phyloP scores from a whole-genome alignment of 306 rosid species.

The Vigna nakashimae region DNA sequence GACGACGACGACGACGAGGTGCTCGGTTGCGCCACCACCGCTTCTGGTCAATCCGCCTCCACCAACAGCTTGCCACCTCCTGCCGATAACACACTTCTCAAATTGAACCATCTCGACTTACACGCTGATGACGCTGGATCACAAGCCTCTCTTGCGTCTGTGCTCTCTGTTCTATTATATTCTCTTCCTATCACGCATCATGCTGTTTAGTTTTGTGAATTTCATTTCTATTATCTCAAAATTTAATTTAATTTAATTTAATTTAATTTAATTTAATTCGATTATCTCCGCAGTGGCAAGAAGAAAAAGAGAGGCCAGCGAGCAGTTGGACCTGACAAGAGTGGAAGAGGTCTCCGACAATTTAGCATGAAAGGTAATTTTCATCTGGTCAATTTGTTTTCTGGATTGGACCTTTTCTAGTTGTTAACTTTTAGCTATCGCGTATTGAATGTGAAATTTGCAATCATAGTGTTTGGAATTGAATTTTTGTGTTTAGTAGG shows the following conservation, averaged over 20 bases:
- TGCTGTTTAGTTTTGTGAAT: neutral
- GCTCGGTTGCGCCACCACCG: constrained; percentile 55
- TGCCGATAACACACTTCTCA: constrained; percentile 64
- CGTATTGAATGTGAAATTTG: neutral
- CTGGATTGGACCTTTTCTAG: too few relatives aligned
- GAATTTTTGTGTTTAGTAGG: neutral
- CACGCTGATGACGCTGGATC: constrained; percentile 89
- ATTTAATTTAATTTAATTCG: neutral
- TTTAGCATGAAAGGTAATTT: constrained; percentile 95
- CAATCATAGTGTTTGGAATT: neutral
- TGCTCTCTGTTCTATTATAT: constrained; percentile 34
- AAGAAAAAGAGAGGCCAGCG: constrained; percentile 98
- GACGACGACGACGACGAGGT: constrained; percentile 58
- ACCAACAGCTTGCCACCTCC: constrained; percentile 86
- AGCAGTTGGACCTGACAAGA: constrained; percentile 93
- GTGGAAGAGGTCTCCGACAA: constrained; percentile 98
- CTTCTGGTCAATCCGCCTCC: constrained; percentile 82
- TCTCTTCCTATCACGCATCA: neutral
- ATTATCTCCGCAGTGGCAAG: constrained; percentile 57
- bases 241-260: neutral
- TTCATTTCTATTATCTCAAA: neutral
- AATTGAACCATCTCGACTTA: constrained; percentile 73
- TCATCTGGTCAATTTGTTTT: neutral
- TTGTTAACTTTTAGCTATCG: too few relatives aligned
- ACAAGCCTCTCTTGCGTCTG: constrained; percentile 79